Evolutionary conservation across 805 yeast species (phyloP).

Genomic region (Pichia insulana): DNA sequence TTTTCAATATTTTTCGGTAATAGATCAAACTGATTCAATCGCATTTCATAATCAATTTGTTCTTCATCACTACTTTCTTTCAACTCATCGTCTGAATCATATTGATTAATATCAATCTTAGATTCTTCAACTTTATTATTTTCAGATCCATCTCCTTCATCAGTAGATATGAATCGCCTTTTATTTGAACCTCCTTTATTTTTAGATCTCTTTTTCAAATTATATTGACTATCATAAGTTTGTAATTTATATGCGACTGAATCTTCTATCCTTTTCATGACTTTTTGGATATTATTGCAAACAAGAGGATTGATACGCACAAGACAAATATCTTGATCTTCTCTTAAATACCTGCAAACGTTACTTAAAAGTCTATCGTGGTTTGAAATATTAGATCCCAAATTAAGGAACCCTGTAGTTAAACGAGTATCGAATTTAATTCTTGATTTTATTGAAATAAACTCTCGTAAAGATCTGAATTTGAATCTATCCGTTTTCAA

Average conservation of each 20-base stretch:
- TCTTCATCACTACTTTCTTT: slow-evolving; percentile 9
- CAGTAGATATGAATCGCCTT: neutral
- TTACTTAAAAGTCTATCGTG: slow-evolving; percentile 29
- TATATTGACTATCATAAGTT: neutral
- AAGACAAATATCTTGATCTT: slow-evolving; percentile 11
- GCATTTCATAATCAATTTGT: slow-evolving; percentile 1
- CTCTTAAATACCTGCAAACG: slow-evolving; percentile 17
- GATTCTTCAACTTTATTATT: slow-evolving; percentile 8
- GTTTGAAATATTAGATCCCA: slow-evolving; percentile 37
- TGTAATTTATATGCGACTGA: slow-evolving; percentile 6
- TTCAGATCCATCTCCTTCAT: slow-evolving; percentile 3
- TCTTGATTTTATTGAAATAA: slow-evolving; percentile 13
- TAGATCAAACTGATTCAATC: slow-evolving; percentile 6
- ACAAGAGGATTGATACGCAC: slow-evolving; percentile 13
- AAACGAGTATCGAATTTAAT: slow-evolving; percentile 22
- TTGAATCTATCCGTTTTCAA: slow-evolving; percentile 28
- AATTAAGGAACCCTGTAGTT: slow-evolving; percentile 29
- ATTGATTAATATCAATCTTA: slow-evolving; percentile 5
- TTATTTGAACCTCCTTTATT: neutral
- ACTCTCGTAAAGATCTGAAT: slow-evolving; percentile 26
- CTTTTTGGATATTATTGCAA: slow-evolving; percentile 10
- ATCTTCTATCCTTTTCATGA: slow-evolving; percentile 12
- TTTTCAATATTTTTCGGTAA: slow-evolving; percentile 5
- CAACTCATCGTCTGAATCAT: slow-evolving; percentile 6
- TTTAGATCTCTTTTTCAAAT: neutral